Percentiles rank a stretch among this genome's conserved stretches.
Evolutionary conservation across 768 basidiomycete genomes (phyloP).

Genomic region (Pleurotus pulmonarius): DNA sequence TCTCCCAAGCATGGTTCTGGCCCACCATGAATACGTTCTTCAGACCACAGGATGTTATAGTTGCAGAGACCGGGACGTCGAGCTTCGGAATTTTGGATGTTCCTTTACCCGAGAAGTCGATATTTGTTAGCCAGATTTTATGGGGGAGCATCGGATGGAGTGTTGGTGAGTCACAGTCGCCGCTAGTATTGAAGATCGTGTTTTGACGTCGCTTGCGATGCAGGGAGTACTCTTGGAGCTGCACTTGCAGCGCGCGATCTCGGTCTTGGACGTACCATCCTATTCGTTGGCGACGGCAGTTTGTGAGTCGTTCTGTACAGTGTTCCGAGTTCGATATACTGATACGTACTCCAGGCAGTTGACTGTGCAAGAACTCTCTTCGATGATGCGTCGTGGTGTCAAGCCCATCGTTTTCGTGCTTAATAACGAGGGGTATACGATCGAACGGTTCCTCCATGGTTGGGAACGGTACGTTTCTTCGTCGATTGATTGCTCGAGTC

Average conservation of each 20-base stretch:
- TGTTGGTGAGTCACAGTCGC: constrained; percentile 45
- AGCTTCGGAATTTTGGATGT: constrained; percentile 84
- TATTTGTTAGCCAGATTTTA: constrained; percentile 72
- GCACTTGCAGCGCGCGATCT: constrained; percentile 74
- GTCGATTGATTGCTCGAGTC: neutral
- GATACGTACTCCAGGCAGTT: constrained; percentile 49
- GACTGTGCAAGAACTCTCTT: constrained; percentile 79
- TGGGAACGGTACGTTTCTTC: constrained; percentile 37
- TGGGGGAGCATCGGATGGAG: constrained; percentile 95
- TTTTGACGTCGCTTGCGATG: neutral
- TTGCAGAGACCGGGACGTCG: constrained; percentile 88
- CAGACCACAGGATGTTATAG: constrained; percentile 65
- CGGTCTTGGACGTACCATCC: constrained; percentile 61
- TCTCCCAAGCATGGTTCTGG: constrained; percentile 85
- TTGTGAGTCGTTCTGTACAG: constrained; percentile 40
- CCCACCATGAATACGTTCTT: constrained; percentile 75
- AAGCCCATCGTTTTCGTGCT: constrained; percentile 83
- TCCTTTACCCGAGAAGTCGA: constrained; percentile 65
- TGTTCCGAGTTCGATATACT: constrained; percentile 4
- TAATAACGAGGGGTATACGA: constrained; percentile 83
- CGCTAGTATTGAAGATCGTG: neutral
- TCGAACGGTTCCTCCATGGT: constrained; percentile 79
- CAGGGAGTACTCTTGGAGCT: constrained; percentile 68
- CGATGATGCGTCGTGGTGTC: constrained; percentile 71
- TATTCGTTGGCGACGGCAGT: constrained; percentile 86